phyloP scores from a whole-genome alignment of 1,284 basidiomycete genomes.

The Heterobasidion irregulare region DNA sequence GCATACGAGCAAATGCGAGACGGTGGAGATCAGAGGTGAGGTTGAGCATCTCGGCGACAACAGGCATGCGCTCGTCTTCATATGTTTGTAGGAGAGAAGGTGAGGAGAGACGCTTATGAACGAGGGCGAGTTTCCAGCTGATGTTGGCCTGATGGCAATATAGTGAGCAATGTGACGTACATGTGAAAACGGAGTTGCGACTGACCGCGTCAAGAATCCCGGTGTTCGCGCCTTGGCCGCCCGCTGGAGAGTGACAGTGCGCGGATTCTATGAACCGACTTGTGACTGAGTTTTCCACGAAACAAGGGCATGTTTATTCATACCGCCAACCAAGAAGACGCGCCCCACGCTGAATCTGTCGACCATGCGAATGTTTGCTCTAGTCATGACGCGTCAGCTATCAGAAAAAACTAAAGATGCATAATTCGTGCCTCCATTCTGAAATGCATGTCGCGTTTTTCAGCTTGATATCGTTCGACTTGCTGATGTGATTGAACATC shows the following conservation, averaged over 20 bases:
- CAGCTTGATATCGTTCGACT: constrained; percentile 6
- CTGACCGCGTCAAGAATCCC: constrained; percentile 10
- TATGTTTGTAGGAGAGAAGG: constrained; percentile 11
- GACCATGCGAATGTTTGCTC: constrained; percentile 16
- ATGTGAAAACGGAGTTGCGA: background rate
- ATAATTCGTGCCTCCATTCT: constrained; percentile 11
- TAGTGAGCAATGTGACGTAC: background rate
- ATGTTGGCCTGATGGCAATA: constrained; percentile 13
- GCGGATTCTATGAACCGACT: constrained; percentile 6
- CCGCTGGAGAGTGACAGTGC: constrained; percentile 11
- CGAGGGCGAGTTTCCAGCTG: constrained; percentile 16
- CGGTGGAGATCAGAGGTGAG: constrained; percentile 6
- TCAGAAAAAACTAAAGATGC: background rate
- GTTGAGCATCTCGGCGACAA: constrained; percentile 17
- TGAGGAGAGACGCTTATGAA: constrained; percentile 11
- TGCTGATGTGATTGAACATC: constrained; percentile 7
- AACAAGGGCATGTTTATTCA: background rate
- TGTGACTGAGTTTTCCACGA: background rate
- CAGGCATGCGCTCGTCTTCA: constrained; percentile 15
- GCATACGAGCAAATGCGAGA: background rate
- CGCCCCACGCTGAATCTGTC: constrained; percentile 12
- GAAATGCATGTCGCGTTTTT: constrained; percentile 5
- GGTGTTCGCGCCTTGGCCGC: constrained; percentile 12
- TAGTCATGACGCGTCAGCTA: background rate
- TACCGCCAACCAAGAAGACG: constrained; percentile 17